Percentiles rank a stretch among this genome's conserved stretches.
Conservation (phyloP, 352 stramenopile species). For the Phytopythium chamaehyphon region DNA sequence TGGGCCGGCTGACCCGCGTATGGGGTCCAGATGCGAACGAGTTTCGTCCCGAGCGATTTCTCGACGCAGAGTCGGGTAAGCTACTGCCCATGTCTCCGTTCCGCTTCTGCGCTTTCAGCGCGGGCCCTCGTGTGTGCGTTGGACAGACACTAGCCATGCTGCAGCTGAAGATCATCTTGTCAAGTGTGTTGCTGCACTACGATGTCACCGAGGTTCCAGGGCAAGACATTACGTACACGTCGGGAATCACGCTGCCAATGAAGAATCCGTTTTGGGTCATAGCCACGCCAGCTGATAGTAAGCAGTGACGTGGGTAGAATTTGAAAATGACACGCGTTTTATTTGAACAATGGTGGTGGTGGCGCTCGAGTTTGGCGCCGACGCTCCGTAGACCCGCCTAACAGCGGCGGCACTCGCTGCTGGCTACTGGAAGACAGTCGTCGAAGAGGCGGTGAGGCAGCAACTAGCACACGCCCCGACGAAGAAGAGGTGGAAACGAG, state of each 20-base stretch:
- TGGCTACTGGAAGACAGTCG: constrained; percentile 27
- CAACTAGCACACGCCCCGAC: constrained; percentile 50
- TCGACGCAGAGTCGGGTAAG: constrained; percentile 26
- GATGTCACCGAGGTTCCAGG: constrained; percentile 40
- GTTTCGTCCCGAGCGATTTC: constrained; percentile 46
- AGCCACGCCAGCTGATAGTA: background rate
- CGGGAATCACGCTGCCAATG: constrained; percentile 54
- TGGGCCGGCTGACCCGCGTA: constrained; percentile 32
- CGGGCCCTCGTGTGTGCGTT: constrained; percentile 30
- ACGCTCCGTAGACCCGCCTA: constrained; percentile 19
- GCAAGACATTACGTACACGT: constrained; percentile 61
- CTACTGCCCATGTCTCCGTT: constrained; percentile 18
- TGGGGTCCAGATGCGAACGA: constrained; percentile 41
- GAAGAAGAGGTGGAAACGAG: constrained; percentile 4
- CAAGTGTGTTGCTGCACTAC: constrained; percentile 41
- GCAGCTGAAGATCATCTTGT: constrained; percentile 60
- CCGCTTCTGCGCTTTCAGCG: constrained; percentile 38
- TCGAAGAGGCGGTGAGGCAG: constrained; percentile 71
- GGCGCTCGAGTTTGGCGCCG: constrained; percentile 17
- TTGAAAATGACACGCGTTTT: too few relatives aligned
- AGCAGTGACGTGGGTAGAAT: too few relatives aligned
- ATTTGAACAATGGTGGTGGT: constrained; percentile 24
- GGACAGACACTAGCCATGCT: constrained; percentile 45
- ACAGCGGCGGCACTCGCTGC: constrained; percentile 14
- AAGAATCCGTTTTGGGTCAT: constrained; percentile 26